Evolutionary conservation across 2,329 filamentous ascomycete genomes (phyloP).

Genomic region (Fusarium floridanum): DNA sequence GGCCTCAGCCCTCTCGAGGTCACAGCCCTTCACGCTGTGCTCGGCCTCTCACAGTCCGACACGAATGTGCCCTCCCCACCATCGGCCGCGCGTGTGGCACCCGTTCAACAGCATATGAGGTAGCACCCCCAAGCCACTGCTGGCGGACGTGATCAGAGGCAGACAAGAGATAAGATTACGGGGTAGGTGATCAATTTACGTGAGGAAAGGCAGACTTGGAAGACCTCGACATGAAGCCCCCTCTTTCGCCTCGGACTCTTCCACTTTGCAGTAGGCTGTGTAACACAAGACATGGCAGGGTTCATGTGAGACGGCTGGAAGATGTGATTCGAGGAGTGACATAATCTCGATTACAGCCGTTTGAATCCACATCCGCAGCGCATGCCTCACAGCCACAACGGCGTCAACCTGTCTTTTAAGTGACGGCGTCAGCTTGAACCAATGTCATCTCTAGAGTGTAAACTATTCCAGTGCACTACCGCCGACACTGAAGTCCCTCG

Average conservation of each 20-base stretch:
- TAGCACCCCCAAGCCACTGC: slow-evolving; percentile 15
- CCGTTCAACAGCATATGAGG: slow-evolving; percentile 25
- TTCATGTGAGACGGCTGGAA: slow-evolving; percentile 23
- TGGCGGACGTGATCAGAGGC: slow-evolving; percentile 1
- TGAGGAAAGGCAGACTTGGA: slow-evolving; percentile 1
- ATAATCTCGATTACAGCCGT: slow-evolving; percentile 29
- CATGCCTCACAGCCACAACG: slow-evolving; percentile 1
- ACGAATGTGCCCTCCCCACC: slow-evolving; percentile 45
- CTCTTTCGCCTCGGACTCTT: background rate
- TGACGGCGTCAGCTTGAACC: slow-evolving; percentile 1
- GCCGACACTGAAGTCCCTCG: background rate
- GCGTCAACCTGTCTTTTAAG: background rate
- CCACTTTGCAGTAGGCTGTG: slow-evolving; percentile 7
- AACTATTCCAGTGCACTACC: background rate
- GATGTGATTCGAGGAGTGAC: slow-evolving; percentile 16
- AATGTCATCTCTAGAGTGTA: background rate
- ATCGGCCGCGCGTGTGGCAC: slow-evolving; percentile 40
- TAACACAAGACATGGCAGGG: slow-evolving; percentile 18
- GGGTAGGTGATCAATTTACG: slow-evolving; percentile 18
- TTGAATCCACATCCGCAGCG: background rate
- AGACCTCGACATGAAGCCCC: background rate
- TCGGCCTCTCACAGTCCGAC: slow-evolving; percentile 52
- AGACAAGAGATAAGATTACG: slow-evolving; percentile 6
- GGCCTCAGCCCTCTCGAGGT: slow-evolving; percentile 21
- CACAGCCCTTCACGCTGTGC: slow-evolving; percentile 36